Conservation (phyloP, 2,329 filamentous ascomycete genomes). For the Diaporthe nobilis region DNA sequence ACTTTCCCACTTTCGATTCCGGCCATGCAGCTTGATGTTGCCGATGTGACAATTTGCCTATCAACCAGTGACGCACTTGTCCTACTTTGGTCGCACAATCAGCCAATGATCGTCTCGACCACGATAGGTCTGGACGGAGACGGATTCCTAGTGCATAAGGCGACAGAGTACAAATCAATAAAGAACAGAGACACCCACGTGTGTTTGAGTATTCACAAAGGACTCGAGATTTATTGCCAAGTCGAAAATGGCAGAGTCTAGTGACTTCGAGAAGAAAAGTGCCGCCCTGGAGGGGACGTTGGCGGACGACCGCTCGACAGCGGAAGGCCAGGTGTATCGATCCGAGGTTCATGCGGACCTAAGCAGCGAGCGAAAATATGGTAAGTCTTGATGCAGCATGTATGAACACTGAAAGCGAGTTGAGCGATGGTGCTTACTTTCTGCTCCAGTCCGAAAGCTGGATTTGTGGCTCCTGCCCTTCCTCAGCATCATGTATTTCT, state of each 20-base stretch:
- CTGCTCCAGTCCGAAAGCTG: conserved; percentile 51
- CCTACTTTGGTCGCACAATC: background rate
- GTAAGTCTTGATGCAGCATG: background rate
- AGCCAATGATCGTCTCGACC: background rate
- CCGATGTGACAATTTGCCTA: conserved; percentile 1
- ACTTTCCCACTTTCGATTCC: conserved; percentile 26
- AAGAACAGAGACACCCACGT: background rate
- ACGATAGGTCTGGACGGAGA: background rate
- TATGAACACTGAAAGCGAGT: background rate
- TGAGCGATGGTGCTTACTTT: background rate
- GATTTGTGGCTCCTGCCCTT: conserved; percentile 59
- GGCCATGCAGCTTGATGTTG: conserved; percentile 20
- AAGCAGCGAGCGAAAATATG: conserved; percentile 21
- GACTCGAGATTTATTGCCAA: rapidly evolving
- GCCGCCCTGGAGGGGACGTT: background rate
- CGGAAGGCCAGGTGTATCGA: background rate
- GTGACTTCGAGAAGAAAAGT: background rate
- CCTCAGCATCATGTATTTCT: conserved; percentile 55
- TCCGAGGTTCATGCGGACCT: background rate
- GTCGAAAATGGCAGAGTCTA: background rate
- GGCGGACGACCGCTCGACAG: conserved; percentile 6
- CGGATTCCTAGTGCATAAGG: background rate
- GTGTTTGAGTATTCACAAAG: too few species aligned
- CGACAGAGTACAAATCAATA: background rate
- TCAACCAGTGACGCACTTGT: conserved; percentile 8